Base-by-base conservation (phyloP, 2,329 filamentous ascomycete species). In the Penicillium corylophilum region DNA sequence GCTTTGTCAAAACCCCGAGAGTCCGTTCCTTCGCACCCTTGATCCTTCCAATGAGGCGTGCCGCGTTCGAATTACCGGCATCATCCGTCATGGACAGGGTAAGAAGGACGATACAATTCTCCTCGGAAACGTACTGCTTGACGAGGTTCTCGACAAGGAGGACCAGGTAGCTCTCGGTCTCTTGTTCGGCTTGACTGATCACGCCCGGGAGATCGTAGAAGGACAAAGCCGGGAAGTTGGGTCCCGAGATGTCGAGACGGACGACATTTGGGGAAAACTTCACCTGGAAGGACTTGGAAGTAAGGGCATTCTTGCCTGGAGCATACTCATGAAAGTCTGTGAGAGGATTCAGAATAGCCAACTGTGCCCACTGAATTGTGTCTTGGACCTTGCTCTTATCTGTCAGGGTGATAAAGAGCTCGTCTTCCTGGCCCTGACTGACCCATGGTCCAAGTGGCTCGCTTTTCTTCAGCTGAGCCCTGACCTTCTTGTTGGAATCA, bases 131-230 rank as follows among this genome's bases (percentile, higher is more conserved):
- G 58, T 95, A 95, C 0, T 84, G 77, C 2, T 77, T 79, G 0
- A 90, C 85, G 0, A 96, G 67, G 16, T 88, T 87, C 45, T 84
- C 79, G 0, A 95, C 87, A 0, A 94, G 83, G 0, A 79, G 76
- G 12, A 92, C 86, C 0, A 93, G 74, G 50, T 88, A 88, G 9
- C 81, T 77, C 15, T 92, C 84, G 2, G 82, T 76, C 7, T 81
- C 80, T 7, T 84, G 77, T 2, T 84, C 82, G 0, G 86, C 80
- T 7, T 86, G 86, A 18, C 85, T 83, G 55, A 95, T 93, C 0
- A 95, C 84, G 0, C 91, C 91, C 0, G 91, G 91, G 0, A 96
- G 78, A 54, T 96, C 91, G 54, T 89, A 93, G 61, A 96, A 95
- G 0, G 87, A 90, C 0, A 96, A 68, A 5, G 89, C 84, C 0